A percentile compares a stretch with the other conserved stretches of the same genome.
These are phyloP conservation scores for Pythium sukuiense DNA, from an alignment of 352 stramenopile species.

Conservation along the genomic window DNA sequence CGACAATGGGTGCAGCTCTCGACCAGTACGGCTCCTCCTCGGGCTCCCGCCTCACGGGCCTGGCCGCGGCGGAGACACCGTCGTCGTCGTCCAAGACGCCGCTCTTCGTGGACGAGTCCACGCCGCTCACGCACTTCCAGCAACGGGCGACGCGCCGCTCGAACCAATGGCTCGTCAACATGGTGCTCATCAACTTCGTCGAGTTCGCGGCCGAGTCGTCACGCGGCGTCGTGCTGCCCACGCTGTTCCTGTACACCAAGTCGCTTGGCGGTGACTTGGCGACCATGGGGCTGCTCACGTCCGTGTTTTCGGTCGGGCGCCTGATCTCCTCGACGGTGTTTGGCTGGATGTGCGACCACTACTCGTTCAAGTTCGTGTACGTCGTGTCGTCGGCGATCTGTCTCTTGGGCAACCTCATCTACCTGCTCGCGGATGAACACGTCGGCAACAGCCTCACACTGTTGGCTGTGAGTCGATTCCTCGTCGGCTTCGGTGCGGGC, in stretches of 20 bases:
- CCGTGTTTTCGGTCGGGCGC: conserved; percentile 73
- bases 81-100: not conserved
- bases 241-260: conserved; percentile 84
- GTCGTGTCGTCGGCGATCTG: conserved; percentile 76
- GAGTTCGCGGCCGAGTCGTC: conserved; percentile 81
- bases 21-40: conserved; percentile 1
- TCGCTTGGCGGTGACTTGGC: conserved; percentile 71
- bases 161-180: conserved; percentile 66
- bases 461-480: conserved; percentile 60
- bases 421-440: conserved; percentile 65
- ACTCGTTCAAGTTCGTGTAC: conserved; percentile 81
- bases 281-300: conserved; percentile 82
- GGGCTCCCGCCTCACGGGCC: not conserved
- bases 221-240: conserved; percentile 72
- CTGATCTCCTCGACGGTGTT: conserved; percentile 82
- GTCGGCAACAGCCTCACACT: conserved; percentile 53
- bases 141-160: not conserved
- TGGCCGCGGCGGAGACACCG: not conserved
- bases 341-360: conserved; percentile 83
- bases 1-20: not conserved
- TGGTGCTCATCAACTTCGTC: conserved; percentile 84
- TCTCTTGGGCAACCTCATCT: conserved; percentile 72
- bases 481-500: conserved; percentile 76
- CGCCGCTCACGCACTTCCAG: conserved; percentile 7
- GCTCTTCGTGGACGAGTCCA: conserved; percentile 1